Percentiles rank a stretch among this genome's conserved stretches.
These are phyloP conservation scores for Pichia sp. DNA, from an alignment of 1,139 yeast genomes.

Conservation along the genomic window DNA sequence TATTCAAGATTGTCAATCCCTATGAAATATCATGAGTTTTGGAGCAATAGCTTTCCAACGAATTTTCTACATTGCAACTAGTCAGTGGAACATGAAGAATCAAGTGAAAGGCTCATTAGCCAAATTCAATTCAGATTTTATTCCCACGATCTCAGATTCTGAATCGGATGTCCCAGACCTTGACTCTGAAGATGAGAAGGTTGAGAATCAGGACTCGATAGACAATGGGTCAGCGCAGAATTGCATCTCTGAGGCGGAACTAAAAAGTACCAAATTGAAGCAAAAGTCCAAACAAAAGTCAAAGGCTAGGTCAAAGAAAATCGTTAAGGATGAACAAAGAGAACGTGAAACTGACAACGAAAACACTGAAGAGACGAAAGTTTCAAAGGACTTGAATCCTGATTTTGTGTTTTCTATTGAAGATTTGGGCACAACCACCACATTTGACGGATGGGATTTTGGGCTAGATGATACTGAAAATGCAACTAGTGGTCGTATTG, in stretches of 20 bases:
- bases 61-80: neutral
- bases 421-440: conserved; percentile 49
- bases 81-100: neutral
- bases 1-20: no score
- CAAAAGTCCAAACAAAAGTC: conserved; percentile 14
- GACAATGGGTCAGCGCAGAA: neutral
- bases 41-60: neutral
- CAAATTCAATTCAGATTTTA: conserved; percentile 37
- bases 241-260: no score
- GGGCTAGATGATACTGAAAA: conserved; percentile 37
- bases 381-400: conserved; percentile 52
- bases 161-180: conserved; percentile 57
- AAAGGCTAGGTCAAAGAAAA: conserved; percentile 23
- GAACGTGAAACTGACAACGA: neutral
- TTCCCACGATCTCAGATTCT: conserved; percentile 72
- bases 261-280: conserved; percentile 23
- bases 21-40: neutral
- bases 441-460: conserved; percentile 83
- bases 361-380: conserved; percentile 30
- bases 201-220: conserved; percentile 28
- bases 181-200: conserved; percentile 39
- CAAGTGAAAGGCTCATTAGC: neutral
- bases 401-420: conserved; percentile 67
- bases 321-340: conserved; percentile 34
- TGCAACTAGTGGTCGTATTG: conserved; percentile 24